These are phyloP conservation scores for Sequoia sempervirens DNA, from an alignment of 75 land plant genomes.

Conservation along the genomic window DNA sequence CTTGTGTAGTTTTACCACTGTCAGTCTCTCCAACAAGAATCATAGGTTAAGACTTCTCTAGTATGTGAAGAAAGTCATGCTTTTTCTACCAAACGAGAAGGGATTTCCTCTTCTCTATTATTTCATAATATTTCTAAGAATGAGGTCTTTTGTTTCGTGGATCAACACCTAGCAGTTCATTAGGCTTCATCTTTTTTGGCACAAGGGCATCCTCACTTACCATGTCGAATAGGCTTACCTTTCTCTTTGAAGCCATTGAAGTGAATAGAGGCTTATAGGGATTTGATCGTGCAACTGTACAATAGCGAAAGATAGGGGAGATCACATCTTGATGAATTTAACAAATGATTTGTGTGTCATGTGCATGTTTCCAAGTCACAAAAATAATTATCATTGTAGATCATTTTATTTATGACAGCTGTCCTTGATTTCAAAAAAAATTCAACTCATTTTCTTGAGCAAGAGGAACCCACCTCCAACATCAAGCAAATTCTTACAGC, in stretches of 20 bases:
- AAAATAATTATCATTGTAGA: too few relatives aligned
- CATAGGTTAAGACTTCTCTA: slow-evolving; percentile 43
- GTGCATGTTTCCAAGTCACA: too few relatives aligned
- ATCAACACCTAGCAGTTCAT: slow-evolving; percentile 22
- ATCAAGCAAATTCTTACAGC: too few relatives aligned
- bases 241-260: slow-evolving; percentile 71
- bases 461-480: too few relatives aligned
- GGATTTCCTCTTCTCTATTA: slow-evolving; percentile 46
- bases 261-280: background rate
- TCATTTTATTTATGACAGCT: too few relatives aligned
- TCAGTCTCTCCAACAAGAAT: slow-evolving; percentile 55
- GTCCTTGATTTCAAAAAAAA: too few relatives aligned
- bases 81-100: slow-evolving; percentile 58
- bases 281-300: background rate
- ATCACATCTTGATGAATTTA: too few relatives aligned
- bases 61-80: slow-evolving; percentile 34
- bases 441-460: too few relatives aligned
- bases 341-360: too few relatives aligned
- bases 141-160: slow-evolving; percentile 36
- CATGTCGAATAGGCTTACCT: slow-evolving; percentile 90
- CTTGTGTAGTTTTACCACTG: slow-evolving; percentile 59
- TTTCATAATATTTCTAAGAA: slow-evolving; percentile 37
- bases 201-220: slow-evolving; percentile 63
- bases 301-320: too few relatives aligned
- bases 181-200: slow-evolving; percentile 35